These are phyloP conservation scores for Diospyros kaki DNA, from an alignment of 148 eudicot species.

Conservation along the genomic window DNA sequence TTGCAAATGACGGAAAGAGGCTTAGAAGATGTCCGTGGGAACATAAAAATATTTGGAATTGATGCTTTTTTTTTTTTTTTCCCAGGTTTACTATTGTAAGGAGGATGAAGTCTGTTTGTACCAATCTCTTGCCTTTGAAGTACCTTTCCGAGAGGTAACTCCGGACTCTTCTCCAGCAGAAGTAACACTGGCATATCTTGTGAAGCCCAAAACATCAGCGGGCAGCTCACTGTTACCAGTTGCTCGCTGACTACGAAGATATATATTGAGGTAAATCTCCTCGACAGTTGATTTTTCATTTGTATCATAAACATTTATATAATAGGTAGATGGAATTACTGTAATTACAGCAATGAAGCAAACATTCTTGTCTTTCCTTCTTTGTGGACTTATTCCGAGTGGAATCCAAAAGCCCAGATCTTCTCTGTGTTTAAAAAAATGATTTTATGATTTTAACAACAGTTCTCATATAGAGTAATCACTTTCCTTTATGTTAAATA, in stretches of 20 bases:
- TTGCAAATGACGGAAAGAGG: no score
- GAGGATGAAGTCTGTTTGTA: conserved; percentile 93
- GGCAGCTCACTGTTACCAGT: conserved; percentile 37
- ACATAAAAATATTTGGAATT: background rate
- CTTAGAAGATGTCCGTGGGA: background rate
- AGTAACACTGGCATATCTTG: conserved; percentile 56
- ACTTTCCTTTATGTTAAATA: no score
- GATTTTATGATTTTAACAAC: no score
- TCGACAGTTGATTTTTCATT: background rate
- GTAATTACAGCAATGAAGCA: background rate
- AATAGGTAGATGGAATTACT: conserved; percentile 10
- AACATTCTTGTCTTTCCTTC: background rate
- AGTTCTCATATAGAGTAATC: no score
- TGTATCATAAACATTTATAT: conserved; percentile 2
- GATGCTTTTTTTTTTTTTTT: background rate
- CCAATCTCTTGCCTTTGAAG: conserved; percentile 76
- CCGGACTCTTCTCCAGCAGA: conserved; percentile 50
- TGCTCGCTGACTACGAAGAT: conserved; percentile 9
- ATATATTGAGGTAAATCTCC: background rate
- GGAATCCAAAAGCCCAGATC: no score
- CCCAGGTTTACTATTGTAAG: conserved; percentile 91
- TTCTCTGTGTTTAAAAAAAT: no score
- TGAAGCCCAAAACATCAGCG: conserved; percentile 54
- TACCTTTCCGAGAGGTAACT: conserved; percentile 61
- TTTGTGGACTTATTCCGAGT: no score